Conservation (phyloP, 1,139 yeast genomes). For the Eremothecium coryli region DNA sequence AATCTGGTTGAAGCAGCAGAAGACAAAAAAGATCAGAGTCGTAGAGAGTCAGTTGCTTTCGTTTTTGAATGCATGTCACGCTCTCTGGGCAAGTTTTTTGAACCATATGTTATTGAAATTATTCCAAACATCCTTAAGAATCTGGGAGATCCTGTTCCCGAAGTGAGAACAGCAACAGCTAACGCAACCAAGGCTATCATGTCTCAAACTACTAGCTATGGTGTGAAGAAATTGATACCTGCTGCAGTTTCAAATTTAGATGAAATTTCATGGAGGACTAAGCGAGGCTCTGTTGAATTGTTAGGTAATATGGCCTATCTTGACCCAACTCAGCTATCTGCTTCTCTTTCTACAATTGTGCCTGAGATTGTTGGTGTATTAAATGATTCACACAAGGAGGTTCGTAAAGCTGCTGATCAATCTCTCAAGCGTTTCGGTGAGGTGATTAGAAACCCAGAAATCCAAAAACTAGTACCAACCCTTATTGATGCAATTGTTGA, state of each 20-base stretch:
- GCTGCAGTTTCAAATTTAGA: slow-evolving; percentile 78
- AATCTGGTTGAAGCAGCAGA: slow-evolving; percentile 78
- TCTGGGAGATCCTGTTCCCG: slow-evolving; percentile 75
- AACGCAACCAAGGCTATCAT: slow-evolving; percentile 80
- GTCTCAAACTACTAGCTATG: slow-evolving; percentile 86
- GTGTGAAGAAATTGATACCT: slow-evolving; percentile 86
- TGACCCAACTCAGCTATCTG: slow-evolving; percentile 88
- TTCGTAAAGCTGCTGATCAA: slow-evolving; percentile 87
- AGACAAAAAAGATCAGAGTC: slow-evolving; percentile 64
- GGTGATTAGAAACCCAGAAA: slow-evolving; percentile 95
- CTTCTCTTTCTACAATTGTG: slow-evolving; percentile 78
- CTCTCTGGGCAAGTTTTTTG: slow-evolving; percentile 67
- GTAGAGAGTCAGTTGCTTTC: slow-evolving; percentile 83
- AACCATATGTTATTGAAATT: slow-evolving; percentile 87
- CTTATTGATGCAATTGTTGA: slow-evolving; percentile 91
- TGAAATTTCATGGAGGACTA: slow-evolving; percentile 91
- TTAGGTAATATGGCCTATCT: slow-evolving; percentile 97
- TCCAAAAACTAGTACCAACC: slow-evolving; percentile 81
- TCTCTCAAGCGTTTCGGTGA: slow-evolving; percentile 89
- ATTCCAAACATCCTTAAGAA: slow-evolving; percentile 72
- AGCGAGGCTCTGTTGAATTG: slow-evolving; percentile 92
- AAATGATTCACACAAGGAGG: slow-evolving; percentile 94
- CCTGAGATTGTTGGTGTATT: slow-evolving; percentile 95
- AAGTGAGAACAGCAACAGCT: slow-evolving; percentile 84
- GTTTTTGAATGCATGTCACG: slow-evolving; percentile 79